Evolutionary conservation across 75 land plant genomes (phyloP).

Genomic region (Sequoia sempervirens): DNA sequence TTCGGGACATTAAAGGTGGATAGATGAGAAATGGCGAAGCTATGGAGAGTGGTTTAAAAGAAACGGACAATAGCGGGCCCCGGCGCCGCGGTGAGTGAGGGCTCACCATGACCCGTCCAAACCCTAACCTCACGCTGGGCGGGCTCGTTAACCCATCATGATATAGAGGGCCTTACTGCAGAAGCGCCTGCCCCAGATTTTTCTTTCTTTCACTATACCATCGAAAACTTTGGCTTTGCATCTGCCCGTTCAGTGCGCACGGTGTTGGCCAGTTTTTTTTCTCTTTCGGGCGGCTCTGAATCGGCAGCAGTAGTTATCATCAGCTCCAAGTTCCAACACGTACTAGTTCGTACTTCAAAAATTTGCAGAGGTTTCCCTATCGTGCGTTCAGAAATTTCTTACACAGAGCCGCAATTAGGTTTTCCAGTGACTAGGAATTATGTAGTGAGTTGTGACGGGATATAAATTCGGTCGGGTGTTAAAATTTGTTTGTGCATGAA

Average conservation of each 20-base stretch:
- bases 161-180: neutral
- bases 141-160: neutral
- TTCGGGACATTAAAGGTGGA: too few species aligned
- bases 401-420: neutral
- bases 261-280: neutral
- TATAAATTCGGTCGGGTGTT: neutral
- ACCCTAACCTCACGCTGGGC: neutral
- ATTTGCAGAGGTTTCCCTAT: neutral
- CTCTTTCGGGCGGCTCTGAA: neutral
- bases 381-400: neutral
- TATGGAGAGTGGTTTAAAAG: neutral
- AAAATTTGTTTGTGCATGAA: neutral
- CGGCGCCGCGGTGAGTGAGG: neutral
- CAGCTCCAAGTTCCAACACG: constrained; percentile 6
- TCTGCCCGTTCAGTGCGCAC: neutral
- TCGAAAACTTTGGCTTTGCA: neutral
- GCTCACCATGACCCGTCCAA: neutral
- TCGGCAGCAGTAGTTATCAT: neutral
- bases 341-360: neutral
- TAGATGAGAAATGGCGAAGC: neutral
- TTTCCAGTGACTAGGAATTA: neutral
- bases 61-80: constrained; percentile 6
- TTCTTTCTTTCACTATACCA: neutral
- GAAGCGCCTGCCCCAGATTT: neutral
- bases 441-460: neutral